A percentile compares a stretch with the other conserved stretches of the same genome.
These are phyloP conservation scores for Pseudogymnoascus destructans DNA, from an alignment of 2,329 filamentous ascomycete species.

Conservation along the genomic window DNA sequence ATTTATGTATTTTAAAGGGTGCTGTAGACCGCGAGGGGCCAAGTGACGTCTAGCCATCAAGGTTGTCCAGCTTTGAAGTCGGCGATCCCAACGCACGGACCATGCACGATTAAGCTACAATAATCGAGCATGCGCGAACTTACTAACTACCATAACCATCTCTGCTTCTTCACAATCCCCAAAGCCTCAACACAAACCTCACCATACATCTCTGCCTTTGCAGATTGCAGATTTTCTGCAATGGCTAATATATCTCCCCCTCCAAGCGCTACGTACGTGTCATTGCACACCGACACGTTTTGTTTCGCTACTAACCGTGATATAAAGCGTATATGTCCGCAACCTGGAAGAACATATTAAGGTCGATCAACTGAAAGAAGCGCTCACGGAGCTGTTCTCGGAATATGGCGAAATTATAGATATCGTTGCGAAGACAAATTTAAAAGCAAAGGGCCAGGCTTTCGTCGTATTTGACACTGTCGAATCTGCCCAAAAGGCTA, in stretches of 20 bases:
- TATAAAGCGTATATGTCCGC: conserved; percentile 50
- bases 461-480: conserved; percentile 81
- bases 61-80: neutral
- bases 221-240: neutral
- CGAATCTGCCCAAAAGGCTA: conserved; percentile 67
- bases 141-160: neutral
- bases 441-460: conserved; percentile 88
- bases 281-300: conserved; percentile 57
- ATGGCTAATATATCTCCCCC: conserved; percentile 13
- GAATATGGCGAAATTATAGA: conserved; percentile 81
- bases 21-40: neutral
- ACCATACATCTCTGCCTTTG: neutral
- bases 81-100: neutral
- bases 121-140: neutral
- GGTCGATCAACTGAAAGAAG: conserved; percentile 58
- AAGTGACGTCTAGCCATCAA: conserved; percentile 3
- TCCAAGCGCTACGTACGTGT: conserved; percentile 57
- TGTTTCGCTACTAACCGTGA: conserved; percentile 18
- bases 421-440: conserved; percentile 74
- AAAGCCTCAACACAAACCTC: neutral
- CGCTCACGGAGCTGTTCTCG: conserved; percentile 65
- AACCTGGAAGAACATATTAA: conserved; percentile 93
- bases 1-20: neutral
- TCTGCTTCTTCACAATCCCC: neutral
- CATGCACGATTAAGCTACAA: neutral